A percentile compares a stretch with the other conserved stretches of the same genome.
phyloP scores from a whole-genome alignment of 1,284 basidiomycete genomes.

The Erythrobasidium hasegawianum region DNA sequence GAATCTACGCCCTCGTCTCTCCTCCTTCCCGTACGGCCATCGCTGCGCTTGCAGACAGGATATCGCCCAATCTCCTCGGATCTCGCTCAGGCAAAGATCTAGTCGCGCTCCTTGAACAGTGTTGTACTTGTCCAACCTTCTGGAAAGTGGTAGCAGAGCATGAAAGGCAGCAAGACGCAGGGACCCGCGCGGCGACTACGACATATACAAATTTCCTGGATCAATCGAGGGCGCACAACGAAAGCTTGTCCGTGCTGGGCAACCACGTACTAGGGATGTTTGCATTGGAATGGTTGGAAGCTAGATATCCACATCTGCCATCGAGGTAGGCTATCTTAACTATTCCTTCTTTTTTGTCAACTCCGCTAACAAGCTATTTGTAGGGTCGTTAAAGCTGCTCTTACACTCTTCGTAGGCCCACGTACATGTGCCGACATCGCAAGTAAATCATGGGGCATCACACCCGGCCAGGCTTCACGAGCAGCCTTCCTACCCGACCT shows the following conservation, averaged over 20 bases:
- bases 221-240: conserved; percentile 59
- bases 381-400: conserved; percentile 78
- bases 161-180: conserved; percentile 17
- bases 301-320: conserved; percentile 84
- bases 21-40: conserved; percentile 24
- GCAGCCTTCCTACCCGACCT: conserved; percentile 36
- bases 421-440: conserved; percentile 76
- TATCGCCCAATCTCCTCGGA: conserved; percentile 23
- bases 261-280: conserved; percentile 90
- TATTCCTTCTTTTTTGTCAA: not conserved
- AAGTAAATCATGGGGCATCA: conserved; percentile 49
- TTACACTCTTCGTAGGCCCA: conserved; percentile 86
- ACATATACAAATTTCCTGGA: conserved; percentile 39
- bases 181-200: conserved; percentile 47
- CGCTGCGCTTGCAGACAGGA: conserved; percentile 33
- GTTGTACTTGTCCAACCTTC: conserved; percentile 77
- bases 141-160: conserved; percentile 40
- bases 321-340: conserved; percentile 51
- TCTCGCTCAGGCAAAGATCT: not conserved
- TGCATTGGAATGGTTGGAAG: conserved; percentile 76
- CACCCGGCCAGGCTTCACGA: conserved; percentile 41
- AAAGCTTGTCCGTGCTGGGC: conserved; percentile 72
- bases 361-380: not conserved
- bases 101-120: conserved; percentile 58
- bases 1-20: conserved; percentile 27